Evolutionary conservation across 2,329 filamentous ascomycete genomes (phyloP).

Genomic region (Furcasterigmium sp.): DNA sequence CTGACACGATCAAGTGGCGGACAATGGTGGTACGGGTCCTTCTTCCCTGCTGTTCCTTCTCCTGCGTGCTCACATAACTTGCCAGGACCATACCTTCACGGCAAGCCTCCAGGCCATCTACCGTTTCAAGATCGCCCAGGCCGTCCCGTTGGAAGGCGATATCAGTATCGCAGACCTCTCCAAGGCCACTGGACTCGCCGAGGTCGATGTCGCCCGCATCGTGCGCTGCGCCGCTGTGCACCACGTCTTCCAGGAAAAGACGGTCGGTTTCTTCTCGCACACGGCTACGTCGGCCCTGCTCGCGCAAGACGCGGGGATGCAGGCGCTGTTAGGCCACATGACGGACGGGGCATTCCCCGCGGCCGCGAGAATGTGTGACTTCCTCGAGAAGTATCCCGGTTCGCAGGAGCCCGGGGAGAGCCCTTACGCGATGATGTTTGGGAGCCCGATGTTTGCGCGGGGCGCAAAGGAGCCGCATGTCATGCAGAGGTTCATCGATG

Average conservation of each 20-base stretch:
- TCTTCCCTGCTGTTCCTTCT: neutral
- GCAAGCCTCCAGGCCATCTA: constrained; percentile 19
- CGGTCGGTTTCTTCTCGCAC: neutral
- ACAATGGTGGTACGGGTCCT: constrained; percentile 20
- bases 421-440: neutral
- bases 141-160: constrained; percentile 18
- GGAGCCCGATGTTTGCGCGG: neutral
- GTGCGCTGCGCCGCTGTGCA: neutral
- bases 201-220: neutral
- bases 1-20: constrained; percentile 17
- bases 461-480: neutral
- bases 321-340: neutral
- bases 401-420: neutral
- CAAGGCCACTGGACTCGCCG: constrained; percentile 4
- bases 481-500: neutral
- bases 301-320: neutral
- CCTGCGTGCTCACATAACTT: constrained; percentile 19
- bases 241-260: neutral
- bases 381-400: neutral
- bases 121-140: constrained; percentile 23
- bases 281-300: neutral
- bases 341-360: neutral
- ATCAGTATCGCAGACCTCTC: constrained; percentile 21
- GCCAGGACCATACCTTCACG: constrained; percentile 6
- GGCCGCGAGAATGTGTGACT: neutral